These are phyloP conservation scores for Macadamia integrifolia DNA, from an alignment of 164 flowering plant genomes.

Conservation along the genomic window DNA sequence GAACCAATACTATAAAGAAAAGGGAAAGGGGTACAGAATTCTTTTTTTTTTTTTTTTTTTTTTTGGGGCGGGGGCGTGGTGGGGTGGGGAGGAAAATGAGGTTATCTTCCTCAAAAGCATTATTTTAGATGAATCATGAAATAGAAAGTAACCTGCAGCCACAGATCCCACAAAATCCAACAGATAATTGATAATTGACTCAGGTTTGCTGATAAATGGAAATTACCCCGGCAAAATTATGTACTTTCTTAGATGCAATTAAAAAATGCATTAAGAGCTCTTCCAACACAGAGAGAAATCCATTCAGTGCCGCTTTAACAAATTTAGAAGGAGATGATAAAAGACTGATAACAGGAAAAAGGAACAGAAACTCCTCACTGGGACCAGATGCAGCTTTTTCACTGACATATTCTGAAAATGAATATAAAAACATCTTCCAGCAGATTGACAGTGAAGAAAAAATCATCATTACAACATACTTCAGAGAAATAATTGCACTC, in stretches of 20 bases:
- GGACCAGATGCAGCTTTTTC: slow-evolving; percentile 19
- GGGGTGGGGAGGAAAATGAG: too few relatives aligned
- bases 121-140: neutral
- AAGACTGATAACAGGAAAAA: slow-evolving; percentile 66
- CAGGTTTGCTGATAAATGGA: slow-evolving; percentile 44
- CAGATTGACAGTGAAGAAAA: neutral
- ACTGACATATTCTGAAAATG: slow-evolving; percentile 35
- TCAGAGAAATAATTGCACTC: neutral
- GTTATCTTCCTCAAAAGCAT: too few relatives aligned
- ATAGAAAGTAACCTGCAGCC: slow-evolving; percentile 56
- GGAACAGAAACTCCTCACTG: slow-evolving; percentile 56
- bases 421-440: slow-evolving; percentile 1
- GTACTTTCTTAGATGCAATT: slow-evolving; percentile 20
- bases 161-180: slow-evolving; percentile 54
- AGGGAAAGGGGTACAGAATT: too few relatives aligned
- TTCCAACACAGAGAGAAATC: slow-evolving; percentile 53
- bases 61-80: too few relatives aligned
- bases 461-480: neutral
- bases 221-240: slow-evolving; percentile 10
- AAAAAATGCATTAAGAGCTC: slow-evolving; percentile 29
- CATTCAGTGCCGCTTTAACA: slow-evolving; percentile 59
- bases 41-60: too few relatives aligned
- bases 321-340: slow-evolving; percentile 75
- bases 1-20: neutral
- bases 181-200: slow-evolving; percentile 34